phyloP scores from a whole-genome alignment of 176 grass and related monocot genomes.

The Zoysia pacifica region DNA sequence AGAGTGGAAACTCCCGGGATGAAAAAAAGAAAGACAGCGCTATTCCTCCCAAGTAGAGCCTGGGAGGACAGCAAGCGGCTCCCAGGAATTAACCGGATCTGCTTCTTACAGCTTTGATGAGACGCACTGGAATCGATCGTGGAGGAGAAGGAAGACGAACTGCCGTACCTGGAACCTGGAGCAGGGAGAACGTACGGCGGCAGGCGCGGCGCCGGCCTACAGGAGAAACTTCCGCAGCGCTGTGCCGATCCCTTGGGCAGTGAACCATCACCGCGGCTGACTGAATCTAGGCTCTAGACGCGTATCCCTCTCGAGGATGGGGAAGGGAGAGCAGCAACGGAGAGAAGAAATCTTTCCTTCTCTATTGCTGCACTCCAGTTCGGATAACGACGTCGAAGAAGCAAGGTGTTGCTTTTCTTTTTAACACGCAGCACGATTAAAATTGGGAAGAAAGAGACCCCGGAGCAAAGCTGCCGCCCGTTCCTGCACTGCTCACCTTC shows the following conservation, averaged over 20 bases:
- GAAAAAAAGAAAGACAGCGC: too few relatives aligned
- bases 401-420: not conserved
- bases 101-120: not conserved
- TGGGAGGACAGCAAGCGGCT: not conserved
- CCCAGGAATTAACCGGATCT: slow-evolving; percentile 1
- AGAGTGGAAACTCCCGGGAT: not conserved
- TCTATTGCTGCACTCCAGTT: not conserved
- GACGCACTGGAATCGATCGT: not conserved
- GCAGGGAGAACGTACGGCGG: not conserved
- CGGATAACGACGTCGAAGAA: slow-evolving; percentile 32
- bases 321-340: not conserved
- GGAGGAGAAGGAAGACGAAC: not conserved
- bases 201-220: not conserved
- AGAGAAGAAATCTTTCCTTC: not conserved
- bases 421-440: not conserved
- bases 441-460: too few relatives aligned
- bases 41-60: too few relatives aligned
- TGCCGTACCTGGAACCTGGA: not conserved
- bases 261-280: slow-evolving; percentile 14
- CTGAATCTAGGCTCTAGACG: slow-evolving; percentile 2
- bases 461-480: not conserved
- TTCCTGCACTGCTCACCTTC: slow-evolving; percentile 13
- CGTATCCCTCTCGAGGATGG: not conserved
- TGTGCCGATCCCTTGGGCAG: not conserved
- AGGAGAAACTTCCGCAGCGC: not conserved